Evolutionary conservation across 176 grass and related monocot genomes (phyloP), one percentile per base, ranked within the genome.

Genomic region (Canna indica): DNA sequence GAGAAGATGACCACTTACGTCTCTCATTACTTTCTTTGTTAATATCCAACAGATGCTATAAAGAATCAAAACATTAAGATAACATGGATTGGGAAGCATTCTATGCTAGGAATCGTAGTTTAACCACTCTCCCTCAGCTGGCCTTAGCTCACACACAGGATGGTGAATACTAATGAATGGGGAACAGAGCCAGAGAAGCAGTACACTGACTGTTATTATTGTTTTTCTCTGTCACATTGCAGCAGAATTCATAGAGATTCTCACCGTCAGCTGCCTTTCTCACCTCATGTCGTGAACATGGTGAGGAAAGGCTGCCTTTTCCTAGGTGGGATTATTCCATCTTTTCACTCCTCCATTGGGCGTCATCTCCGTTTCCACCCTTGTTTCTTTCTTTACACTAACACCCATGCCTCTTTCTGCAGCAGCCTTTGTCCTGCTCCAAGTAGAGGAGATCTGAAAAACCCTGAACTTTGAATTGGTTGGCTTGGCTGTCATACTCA

Each of bases 321-420:
- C 62, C 62, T 36, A 65, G 62, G 62, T 36, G 62, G 62, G 31
- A 36, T 65, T 36, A 65, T 36, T 38, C 62, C 31, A 65, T 38
- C 33, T 24, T 24, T 38, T 65, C 50, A 54, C 50, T 20, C 4
- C 50, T 54, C 50, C 50, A 25, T 25, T 54, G 50, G 50, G n/a
- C 41, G 16, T n/a, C 18, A 54, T 5, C 50, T 54, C 50, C 50
- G n/a, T 25, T 38, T 65, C 62, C 62, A 65, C 47, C 50, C 41
- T 54, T 8, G 50, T 20, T 54, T n/a, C 20, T 54, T 25, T 24
- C 50, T n/a, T 54, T 54, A 10, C 20, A 20, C 50, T 25, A 54
- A 54, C 50, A 54, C 50, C 50, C 50, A 54, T 54, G 50, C 50
- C 50, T 20, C 17, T 20, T 54, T 54, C 17, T n/a, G 17, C 50